Evolutionary conservation across 2,329 filamentous ascomycete species (phyloP), one percentile per base, ranked within the genome.

Genomic region (Leptographium wingfieldii): DNA sequence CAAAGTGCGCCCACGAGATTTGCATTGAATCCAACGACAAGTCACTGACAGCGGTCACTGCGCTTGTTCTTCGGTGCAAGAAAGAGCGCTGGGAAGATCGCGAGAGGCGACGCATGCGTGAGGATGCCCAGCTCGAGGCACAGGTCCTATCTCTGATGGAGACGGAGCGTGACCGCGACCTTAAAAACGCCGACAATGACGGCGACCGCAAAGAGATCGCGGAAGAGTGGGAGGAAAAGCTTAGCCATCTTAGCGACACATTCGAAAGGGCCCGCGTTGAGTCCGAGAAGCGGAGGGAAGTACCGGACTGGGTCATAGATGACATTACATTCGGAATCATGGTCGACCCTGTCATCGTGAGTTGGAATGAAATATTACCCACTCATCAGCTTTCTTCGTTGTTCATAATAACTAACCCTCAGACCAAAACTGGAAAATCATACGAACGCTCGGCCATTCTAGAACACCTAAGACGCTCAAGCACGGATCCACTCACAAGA

Each of bases 361-460:
- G 77, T 46, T 63, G n/a, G 38, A 25, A 29, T 49, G 43, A 19
- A 10, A 10, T 31, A 11, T 25, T 3, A 16, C 11, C 48, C 12
- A 33, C 64, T 9, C 22, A 19, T 25, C 25, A 52, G 22, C 31
- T 40, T 16, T 19, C n/a, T 55, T 54, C 25, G 38, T 35, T 27
- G 5, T 55, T 22, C 3, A 0, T 56, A 12, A 0, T 56, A 12
- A 53, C n/a, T n/a, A 1, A 16, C 11, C n/a, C 33, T 3, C 55
- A 77, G 85, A 92, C 89, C 1, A 91, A 88, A 68, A 92, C 87
- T 1, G 94, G 94, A 14, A 88, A 92, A 64, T 94, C 88, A 1
- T 99, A 96, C 70, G 94, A 97, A 71, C 82, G 92, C 51, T 80
- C 88, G 0, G 88, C 88, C 19, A 87, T 99, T 62, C 78, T 91